These are phyloP conservation scores for Liriodendron chinense DNA, from an alignment of 164 flowering plant species.

Conservation along the genomic window DNA sequence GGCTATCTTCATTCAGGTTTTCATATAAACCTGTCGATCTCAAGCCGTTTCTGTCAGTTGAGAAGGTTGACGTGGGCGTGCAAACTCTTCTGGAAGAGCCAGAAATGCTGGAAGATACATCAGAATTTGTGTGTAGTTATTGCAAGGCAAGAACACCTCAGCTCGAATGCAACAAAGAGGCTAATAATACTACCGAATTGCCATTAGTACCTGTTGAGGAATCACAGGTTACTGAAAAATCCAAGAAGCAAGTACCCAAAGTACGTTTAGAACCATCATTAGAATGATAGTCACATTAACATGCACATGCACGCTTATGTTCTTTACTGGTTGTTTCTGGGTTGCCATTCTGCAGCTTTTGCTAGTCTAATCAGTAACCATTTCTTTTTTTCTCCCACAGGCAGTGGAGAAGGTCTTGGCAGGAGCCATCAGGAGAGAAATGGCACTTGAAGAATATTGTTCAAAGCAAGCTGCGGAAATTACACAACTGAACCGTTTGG, in stretches of 20 bases:
- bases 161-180: slow-evolving; percentile 31
- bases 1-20: slow-evolving; percentile 75
- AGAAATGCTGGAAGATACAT: slow-evolving; percentile 26
- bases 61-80: slow-evolving; percentile 75
- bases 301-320: no score
- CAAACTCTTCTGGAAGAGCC: slow-evolving; percentile 52
- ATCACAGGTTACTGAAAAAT: slow-evolving; percentile 47
- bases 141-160: slow-evolving; percentile 46
- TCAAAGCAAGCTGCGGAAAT: slow-evolving; percentile 82
- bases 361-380: background rate
- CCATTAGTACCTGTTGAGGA: slow-evolving; percentile 63
- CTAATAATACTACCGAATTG: slow-evolving; percentile 38
- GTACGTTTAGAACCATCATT: slow-evolving; percentile 35
- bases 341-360: background rate
- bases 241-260: slow-evolving; percentile 71
- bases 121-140: slow-evolving; percentile 44
- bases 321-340: background rate
- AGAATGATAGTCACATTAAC: background rate
- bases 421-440: slow-evolving; percentile 93
- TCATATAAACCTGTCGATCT: slow-evolving; percentile 56
- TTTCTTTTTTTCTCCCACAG: slow-evolving; percentile 31
- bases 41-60: slow-evolving; percentile 38
- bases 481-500: slow-evolving; percentile 85
- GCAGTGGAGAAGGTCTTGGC: slow-evolving; percentile 97
- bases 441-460: slow-evolving; percentile 88